These are phyloP conservation scores for Rubia yunnanensis DNA, from an alignment of 257 asterid genomes.

Conservation along the genomic window DNA sequence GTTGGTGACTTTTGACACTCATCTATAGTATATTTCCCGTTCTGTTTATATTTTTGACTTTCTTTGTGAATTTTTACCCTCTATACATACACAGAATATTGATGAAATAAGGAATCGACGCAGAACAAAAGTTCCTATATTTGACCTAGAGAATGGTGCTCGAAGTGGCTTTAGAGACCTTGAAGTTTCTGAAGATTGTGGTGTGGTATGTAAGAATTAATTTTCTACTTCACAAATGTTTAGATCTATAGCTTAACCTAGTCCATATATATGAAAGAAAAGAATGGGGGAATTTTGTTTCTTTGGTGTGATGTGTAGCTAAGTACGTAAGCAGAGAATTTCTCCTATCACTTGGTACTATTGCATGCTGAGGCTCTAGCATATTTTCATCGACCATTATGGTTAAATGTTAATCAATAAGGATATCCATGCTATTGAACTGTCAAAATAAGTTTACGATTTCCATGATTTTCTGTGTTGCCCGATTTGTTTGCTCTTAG, in stretches of 20 bases:
- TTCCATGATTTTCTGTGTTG: not conserved
- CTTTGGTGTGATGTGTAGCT: not conserved
- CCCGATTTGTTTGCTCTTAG: not conserved
- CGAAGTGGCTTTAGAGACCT: slow-evolving; percentile 91
- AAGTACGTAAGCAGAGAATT: not conserved
- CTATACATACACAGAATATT: slow-evolving; percentile 51
- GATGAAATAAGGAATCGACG: slow-evolving; percentile 64
- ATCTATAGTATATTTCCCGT: too few species aligned
- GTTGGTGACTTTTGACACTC: not conserved
- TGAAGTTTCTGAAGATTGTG: slow-evolving; percentile 97
- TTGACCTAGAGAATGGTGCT: slow-evolving; percentile 80
- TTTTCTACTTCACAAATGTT: not conserved
- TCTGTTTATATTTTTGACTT: not conserved
- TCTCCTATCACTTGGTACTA: not conserved
- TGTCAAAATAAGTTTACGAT: slow-evolving; percentile 6
- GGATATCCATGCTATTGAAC: not conserved
- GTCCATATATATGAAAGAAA: not conserved
- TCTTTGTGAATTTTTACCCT: not conserved
- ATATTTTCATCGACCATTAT: not conserved
- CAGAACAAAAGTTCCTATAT: slow-evolving; percentile 79
- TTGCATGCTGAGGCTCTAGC: not conserved
- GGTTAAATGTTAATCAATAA: not conserved
- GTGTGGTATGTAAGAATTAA: slow-evolving; percentile 53
- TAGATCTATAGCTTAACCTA: not conserved
- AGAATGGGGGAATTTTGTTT: not conserved